These are phyloP conservation scores for Crithidia thermophila DNA, from an alignment of 208 protist species.

Conservation along the genomic window DNA sequence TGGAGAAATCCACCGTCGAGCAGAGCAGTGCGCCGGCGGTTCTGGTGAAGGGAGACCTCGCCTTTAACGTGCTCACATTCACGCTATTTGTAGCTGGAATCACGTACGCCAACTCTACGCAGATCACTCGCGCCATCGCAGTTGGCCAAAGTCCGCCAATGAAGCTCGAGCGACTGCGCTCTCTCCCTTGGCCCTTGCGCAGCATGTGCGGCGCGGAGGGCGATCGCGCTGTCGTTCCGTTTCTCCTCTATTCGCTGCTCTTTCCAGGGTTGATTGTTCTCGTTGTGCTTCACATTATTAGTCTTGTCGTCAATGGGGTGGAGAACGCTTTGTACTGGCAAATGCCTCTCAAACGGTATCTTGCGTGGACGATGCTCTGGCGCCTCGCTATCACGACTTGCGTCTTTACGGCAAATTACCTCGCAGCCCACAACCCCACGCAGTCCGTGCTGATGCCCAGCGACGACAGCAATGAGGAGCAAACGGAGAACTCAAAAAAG, in stretches of 20 bases:
- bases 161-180: constrained; percentile 26
- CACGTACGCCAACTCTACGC: constrained; percentile 36
- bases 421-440: constrained; percentile 46
- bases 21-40: constrained; percentile 35
- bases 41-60: constrained; percentile 29
- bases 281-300: constrained; percentile 27
- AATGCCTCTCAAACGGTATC: constrained; percentile 37
- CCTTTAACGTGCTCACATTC: constrained; percentile 42
- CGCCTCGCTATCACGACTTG: constrained; percentile 26
- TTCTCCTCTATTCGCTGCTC: constrained; percentile 37
- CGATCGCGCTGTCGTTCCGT: constrained; percentile 36
- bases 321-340: constrained; percentile 36
- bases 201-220: constrained; percentile 38
- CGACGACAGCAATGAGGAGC: constrained; percentile 8
- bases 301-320: constrained; percentile 29
- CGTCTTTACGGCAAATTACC: constrained; percentile 43
- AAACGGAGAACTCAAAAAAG: neutral
- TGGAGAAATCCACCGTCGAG: constrained; percentile 48
- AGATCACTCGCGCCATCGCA: constrained; percentile 46
- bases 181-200: constrained; percentile 38
- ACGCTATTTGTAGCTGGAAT: constrained; percentile 34
- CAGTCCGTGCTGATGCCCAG: constrained; percentile 37
- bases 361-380: constrained; percentile 47
- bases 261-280: constrained; percentile 37
- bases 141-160: constrained; percentile 43